Base-by-base conservation (phyloP, 306 rosid species). In the Gastrolobium bilobum region DNA sequence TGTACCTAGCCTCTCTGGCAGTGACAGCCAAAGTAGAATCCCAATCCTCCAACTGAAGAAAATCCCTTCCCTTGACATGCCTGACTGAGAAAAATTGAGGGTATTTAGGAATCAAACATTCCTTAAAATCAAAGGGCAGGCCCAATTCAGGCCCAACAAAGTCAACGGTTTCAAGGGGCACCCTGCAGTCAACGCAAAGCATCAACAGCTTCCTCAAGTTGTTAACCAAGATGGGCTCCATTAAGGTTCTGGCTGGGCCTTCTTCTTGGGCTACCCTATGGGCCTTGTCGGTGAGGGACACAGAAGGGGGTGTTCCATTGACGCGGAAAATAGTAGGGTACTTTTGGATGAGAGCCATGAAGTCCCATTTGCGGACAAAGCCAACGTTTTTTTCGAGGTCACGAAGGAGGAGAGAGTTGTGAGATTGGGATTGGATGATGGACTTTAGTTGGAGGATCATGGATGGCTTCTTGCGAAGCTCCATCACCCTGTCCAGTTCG, bases 371-470 rank as follows among this genome's bases (percentile, higher is more conserved):
- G 66, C 89, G 87, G 40, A 94, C 95, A 61, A 94, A 87, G 29
- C 98, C 98, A 35, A 91, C 95, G 76, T 94, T 85, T 60, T 94
- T 94, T 85, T 94, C 95, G 11, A 92, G 89, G 87, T 92, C 76
- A 2, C 86, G 86, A 58, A 82, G 85, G 65, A 85, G 89, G 79
- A 87, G 62, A 30, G 46, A 56, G 50, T 54, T 38, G 11, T 82
- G 87, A 4, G 46, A 6, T 6, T 89, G 92, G 15, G 94, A 91
- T 79, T 86, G 90, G 70, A 94, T 84, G 50, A 92, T 86, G 81
- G 92, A 75, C 20, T 84, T 87, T 40, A 94, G 97, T 77, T 85
- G 76, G 39, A 92, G 84, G 52, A 91, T 92, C 11, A 87, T 54
- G 10, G 86, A 84, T 2, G 97, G 97, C 79, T 92, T 94, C 74